Conservation (phyloP, 441 rosid species). For the Viola pubescens region DNA sequence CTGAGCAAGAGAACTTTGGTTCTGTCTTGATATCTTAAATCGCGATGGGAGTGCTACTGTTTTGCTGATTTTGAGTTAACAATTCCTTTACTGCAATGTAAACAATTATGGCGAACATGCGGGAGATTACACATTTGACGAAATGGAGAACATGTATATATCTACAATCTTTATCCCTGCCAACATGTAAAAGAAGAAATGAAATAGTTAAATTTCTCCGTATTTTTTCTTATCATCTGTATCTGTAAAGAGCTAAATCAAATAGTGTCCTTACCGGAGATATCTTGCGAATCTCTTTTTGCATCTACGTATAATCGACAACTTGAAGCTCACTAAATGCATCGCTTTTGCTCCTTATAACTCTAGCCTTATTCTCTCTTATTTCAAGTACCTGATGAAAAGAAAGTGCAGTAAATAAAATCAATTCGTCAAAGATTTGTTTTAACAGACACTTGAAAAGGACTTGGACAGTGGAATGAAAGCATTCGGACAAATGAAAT, state of each 20-base stretch:
- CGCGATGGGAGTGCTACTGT: too few species aligned
- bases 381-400: constrained; percentile 71
- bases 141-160: too few species aligned
- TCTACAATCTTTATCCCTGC: constrained; percentile 2
- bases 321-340: constrained; percentile 39
- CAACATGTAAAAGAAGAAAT: background rate
- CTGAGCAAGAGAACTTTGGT: too few species aligned
- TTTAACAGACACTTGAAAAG: background rate
- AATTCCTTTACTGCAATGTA: too few species aligned
- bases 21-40: too few species aligned
- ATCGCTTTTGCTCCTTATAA: constrained; percentile 48
- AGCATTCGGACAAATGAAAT: background rate
- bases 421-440: background rate
- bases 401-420: constrained; percentile 3
- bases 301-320: constrained; percentile 41
- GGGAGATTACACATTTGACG: too few species aligned
- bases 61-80: too few species aligned
- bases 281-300: constrained; percentile 17
- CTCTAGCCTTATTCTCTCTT: constrained; percentile 56
- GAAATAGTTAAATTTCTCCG: background rate
- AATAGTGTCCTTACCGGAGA: background rate
- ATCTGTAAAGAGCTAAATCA: background rate
- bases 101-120: too few species aligned
- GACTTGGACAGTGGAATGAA: background rate
- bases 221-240: background rate